Base-by-base conservation (phyloP, 306 rosid species). In the Cucumis hystrix region DNA sequence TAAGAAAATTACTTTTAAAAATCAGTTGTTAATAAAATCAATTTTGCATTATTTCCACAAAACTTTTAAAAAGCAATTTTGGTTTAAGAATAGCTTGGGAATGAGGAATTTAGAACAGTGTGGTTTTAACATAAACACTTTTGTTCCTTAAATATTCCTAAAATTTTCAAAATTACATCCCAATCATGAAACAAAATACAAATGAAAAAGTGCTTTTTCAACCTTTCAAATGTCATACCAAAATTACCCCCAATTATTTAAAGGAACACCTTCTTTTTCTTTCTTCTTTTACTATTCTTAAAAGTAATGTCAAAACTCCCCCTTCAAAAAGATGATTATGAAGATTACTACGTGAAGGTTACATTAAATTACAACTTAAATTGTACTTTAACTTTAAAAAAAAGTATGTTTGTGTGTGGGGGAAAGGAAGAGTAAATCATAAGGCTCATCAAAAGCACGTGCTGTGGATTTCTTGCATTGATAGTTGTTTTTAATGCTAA, bases 371-470 rank as follows among this genome's bases (percentile, higher is more conserved):
- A 70, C 59, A 70, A 70, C 37, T 23, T 49, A 47, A 70, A 70
- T 45, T 47, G 58, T 71, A 71, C 76, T 71, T 71, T 49, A 71
- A 43, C 51, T 49, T n/a, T n/a, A n/a, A n/a, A 71, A 71, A 71
- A 51, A 43, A 23, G 16, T 43, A 3, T 41, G 54, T 41, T 41
- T 61, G 40, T 23, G 39, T 28, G 23, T 41, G 55, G 43, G 75
- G 25, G 17, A 70, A 47, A 15, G 43, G 6, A 72, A 72, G 76
- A 72, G 76, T 72, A 72, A 72, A 72, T 25, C 25, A 6, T 2
- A 70, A 70, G 75, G 58, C 15, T 67, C 74, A 70, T 70, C 40
- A 70, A 70, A 70, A 25, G n/a, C 75, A 70, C 23, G 75, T 70
- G 75, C 75, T 70, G 59, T 41, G 59, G 58, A 70, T 47, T 70